These are phyloP conservation scores for Tylopilus plumbeoviolaceoides DNA, from an alignment of 768 basidiomycete genomes.

Conservation along the genomic window DNA sequence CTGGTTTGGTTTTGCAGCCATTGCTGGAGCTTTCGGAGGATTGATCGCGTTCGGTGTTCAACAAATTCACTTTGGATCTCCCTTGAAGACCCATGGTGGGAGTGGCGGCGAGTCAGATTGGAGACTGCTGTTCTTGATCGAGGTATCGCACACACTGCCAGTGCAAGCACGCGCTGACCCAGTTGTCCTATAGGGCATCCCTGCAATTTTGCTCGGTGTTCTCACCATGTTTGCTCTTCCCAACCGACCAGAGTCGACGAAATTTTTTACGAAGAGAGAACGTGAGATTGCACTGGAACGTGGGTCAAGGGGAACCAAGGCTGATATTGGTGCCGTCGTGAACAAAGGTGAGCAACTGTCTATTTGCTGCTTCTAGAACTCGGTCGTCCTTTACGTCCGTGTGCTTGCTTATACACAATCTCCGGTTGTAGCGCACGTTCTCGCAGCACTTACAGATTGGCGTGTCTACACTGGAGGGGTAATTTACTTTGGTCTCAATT, in stretches of 20 bases:
- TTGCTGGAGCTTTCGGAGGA: conserved; percentile 85
- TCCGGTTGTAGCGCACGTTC: conserved; percentile 49
- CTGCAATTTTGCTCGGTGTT: conserved; percentile 61
- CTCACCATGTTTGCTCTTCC: conserved; percentile 56
- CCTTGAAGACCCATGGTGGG: conserved; percentile 20
- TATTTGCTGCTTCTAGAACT: background rate
- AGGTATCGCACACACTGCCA: conserved; percentile 36
- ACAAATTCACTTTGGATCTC: conserved; percentile 46
- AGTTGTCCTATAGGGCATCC: conserved; percentile 47
- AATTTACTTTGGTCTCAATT: conserved; percentile 76
- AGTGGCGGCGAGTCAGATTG: conserved; percentile 31
- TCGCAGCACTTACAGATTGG: conserved; percentile 68
- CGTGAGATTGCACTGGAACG: conserved; percentile 62
- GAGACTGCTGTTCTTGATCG: conserved; percentile 61
- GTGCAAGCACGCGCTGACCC: background rate
- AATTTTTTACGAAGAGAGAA: conserved; percentile 46
- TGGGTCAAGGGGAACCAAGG: conserved; percentile 61
- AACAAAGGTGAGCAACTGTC: conserved; percentile 47
- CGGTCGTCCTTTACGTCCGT: background rate
- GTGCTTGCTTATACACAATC: conserved; percentile 1
- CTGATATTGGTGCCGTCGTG: conserved; percentile 60
- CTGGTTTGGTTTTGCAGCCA: conserved; percentile 83
- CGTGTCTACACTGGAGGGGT: conserved; percentile 62
- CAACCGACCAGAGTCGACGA: conserved; percentile 67
- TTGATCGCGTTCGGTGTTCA: conserved; percentile 78